These are phyloP conservation scores for Telopea speciosissima DNA, from an alignment of 177 flowering plant species.

Conservation along the genomic window DNA sequence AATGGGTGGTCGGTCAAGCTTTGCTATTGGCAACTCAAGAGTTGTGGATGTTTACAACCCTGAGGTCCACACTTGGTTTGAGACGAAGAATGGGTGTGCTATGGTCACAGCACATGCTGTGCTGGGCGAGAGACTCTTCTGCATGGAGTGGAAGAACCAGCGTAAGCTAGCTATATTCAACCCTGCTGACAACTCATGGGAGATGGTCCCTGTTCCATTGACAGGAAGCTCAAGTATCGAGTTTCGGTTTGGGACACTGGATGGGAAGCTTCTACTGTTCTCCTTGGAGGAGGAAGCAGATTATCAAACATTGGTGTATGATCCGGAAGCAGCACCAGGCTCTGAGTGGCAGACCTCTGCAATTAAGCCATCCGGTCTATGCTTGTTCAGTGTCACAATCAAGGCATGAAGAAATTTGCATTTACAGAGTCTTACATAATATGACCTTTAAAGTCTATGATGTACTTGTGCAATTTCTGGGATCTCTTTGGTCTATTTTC, in stretches of 20 bases:
- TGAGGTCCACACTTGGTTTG: conserved; percentile 57
- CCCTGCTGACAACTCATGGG: conserved; percentile 68
- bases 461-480: not conserved
- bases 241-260: conserved; percentile 68
- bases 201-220: conserved; percentile 65
- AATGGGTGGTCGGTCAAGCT: conserved; percentile 93
- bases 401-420: conserved; percentile 46
- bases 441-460: not conserved
- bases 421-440: not conserved
- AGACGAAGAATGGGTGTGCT: conserved; percentile 90
- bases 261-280: conserved; percentile 73
- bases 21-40: conserved; percentile 86
- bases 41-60: conserved; percentile 77
- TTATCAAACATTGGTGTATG: conserved; percentile 60
- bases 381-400: conserved; percentile 77
- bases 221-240: conserved; percentile 69
- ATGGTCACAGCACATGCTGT: conserved; percentile 98
- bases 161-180: conserved; percentile 60
- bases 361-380: conserved; percentile 71
- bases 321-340: conserved; percentile 70
- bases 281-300: conserved; percentile 51
- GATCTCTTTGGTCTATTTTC: too few species aligned
- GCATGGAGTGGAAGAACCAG: conserved; percentile 97
- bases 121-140: conserved; percentile 66
- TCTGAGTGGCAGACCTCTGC: conserved; percentile 75